Evolutionary conservation across 148 eudicot species (phyloP), one percentile per base, ranked within the genome.

Genomic region (Vaccinium corymbosum): DNA sequence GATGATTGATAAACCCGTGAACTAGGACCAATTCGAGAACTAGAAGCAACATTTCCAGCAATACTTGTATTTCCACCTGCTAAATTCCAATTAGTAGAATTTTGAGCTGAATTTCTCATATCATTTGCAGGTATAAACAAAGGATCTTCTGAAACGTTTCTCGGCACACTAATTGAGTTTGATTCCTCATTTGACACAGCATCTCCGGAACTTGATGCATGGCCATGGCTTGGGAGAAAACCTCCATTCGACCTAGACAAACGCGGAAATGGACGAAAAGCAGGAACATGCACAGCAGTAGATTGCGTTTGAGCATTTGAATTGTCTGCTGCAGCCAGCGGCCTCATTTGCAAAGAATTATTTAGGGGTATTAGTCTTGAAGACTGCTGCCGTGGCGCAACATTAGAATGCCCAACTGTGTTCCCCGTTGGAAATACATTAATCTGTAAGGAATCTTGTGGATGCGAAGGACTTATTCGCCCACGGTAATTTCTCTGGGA

Each of bases 91-190:
- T 83, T 85, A 53, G 89, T 71, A 57, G 89, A 90, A 90, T 81
- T 86, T 78, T 89, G 92, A 81, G 85, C 78, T n/a, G 84, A 82
- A 76, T 72, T 89, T 90, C 93, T 90, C 5, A 70, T 85, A 82
- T 92, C 98, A 78, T 71, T 82, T 19, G 90, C 84, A 78, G 95
- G 94, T 50, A 81, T 61, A 84, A 94, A 92, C 85, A 93, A 84
- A 42, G 93, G 94, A 87, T 89, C 94, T 64, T 93, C 96, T 27
- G 91, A 83, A 72, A 90, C 86, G 76, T 83, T 93, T 81, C 91
- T 89, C 19, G 89, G 90, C 83, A 89, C n/a, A 59, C 79, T 88
- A 85, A 90, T 88, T 71, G 92, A 81, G 78, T 82, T 86, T 49
- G 89, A 84, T 81, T 89, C 91, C 79, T 88, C 91, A 13, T 83